Percentiles rank a stretch among this genome's conserved stretches.
phyloP scores from a whole-genome alignment of 1,284 basidiomycete species.

The Fomitopsis pinicola region DNA sequence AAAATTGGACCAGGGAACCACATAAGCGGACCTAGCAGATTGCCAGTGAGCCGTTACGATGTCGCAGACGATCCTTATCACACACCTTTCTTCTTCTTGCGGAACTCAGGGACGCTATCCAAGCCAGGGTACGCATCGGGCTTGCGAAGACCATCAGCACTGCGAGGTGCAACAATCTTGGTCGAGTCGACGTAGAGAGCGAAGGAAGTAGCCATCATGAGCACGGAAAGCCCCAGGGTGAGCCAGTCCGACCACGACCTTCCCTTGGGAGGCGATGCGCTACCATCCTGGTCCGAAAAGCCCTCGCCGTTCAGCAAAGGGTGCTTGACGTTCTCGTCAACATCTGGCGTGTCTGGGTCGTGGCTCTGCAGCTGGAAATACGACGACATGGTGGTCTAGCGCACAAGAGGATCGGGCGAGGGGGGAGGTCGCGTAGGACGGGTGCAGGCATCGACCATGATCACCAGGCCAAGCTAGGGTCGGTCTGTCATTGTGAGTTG shows the following conservation, averaged over 20 bases:
- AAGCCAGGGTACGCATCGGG: constrained; percentile 1
- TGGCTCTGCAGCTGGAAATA: not conserved
- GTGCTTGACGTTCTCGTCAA: not conserved
- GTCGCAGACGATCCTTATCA: not conserved
- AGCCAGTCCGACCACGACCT: not conserved
- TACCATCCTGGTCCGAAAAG: not conserved
- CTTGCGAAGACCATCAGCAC: constrained; percentile 2
- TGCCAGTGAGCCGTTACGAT: not conserved
- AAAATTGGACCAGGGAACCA: not conserved
- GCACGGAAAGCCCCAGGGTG: not conserved
- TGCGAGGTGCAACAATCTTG: not conserved
- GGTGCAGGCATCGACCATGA: no score
- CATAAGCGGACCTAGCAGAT: not conserved
- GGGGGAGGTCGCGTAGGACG: not conserved
- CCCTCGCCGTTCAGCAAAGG: not conserved
- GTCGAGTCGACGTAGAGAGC: not conserved
- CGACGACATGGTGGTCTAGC: not conserved
- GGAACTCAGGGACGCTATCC: not conserved
- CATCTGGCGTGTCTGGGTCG: not conserved
- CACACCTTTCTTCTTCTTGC: not conserved
- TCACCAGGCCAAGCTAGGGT: no score
- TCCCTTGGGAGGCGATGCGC: not conserved
- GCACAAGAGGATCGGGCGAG: not conserved
- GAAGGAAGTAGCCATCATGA: not conserved
- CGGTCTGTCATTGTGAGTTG: no score